Evolutionary conservation across 2,329 filamentous ascomycete genomes (phyloP).

Genomic region (Calonectria fujianensis): DNA sequence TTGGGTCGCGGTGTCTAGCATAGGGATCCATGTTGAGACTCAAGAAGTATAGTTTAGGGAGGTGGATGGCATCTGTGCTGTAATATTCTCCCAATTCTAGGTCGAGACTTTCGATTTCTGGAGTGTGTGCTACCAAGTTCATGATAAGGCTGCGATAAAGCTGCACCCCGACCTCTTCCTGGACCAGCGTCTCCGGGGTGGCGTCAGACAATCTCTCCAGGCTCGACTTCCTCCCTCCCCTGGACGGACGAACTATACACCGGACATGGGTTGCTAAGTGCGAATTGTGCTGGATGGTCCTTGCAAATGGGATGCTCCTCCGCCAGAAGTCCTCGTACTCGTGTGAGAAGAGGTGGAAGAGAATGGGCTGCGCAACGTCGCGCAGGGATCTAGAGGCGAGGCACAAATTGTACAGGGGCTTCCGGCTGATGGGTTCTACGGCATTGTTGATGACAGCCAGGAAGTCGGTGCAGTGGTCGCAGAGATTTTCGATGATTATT

Average conservation of each 20-base stretch:
- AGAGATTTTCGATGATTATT: constrained; percentile 22
- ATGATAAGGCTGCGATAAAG: constrained; percentile 23
- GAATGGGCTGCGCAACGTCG: constrained; percentile 23
- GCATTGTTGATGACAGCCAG: not conserved
- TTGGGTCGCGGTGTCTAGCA: not conserved
- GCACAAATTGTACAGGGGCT: constrained; percentile 22
- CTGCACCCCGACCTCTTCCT: constrained; percentile 1
- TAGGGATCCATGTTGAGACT: constrained; percentile 3
- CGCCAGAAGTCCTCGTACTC: constrained; percentile 14
- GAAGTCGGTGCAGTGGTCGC: constrained; percentile 29
- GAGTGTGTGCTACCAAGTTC: constrained; percentile 6
- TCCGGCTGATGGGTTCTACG: constrained; percentile 16
- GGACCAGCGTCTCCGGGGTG: not conserved
- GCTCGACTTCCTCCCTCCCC: not conserved
- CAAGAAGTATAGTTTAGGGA: not conserved
- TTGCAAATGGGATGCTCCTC: constrained; percentile 11
- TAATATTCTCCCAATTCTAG: constrained; percentile 8
- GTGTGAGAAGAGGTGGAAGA: constrained; percentile 31
- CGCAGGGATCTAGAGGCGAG: constrained; percentile 21
- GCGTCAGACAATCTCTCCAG: not conserved
- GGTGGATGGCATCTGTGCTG: not conserved
- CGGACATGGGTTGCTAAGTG: constrained; percentile 7
- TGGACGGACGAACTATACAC: constrained; percentile 4
- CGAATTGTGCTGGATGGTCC: constrained; percentile 11
- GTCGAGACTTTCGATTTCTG: constrained; percentile 17